Percentiles rank a stretch among this genome's conserved stretches.
Evolutionary conservation across 2,329 filamentous ascomycete species (phyloP).

Genomic region (Juglanconis oblonga): DNA sequence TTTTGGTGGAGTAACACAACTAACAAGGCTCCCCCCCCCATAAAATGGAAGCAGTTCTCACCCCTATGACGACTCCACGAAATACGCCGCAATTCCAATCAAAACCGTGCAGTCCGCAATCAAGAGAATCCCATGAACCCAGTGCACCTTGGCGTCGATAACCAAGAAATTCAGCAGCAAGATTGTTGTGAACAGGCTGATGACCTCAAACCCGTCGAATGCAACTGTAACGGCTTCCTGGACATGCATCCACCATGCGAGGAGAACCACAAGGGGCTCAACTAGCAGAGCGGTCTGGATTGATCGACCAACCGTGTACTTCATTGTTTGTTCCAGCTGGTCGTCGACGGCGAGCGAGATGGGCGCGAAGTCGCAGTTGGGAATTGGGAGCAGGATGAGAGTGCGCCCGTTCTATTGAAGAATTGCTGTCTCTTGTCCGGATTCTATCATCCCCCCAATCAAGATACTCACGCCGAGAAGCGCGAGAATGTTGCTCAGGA

Average conservation of each 20-base stretch:
- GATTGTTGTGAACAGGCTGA: conserved; percentile 6
- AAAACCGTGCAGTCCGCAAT: no score
- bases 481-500: conserved; percentile 9
- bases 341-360: conserved; percentile 5
- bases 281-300: conserved; percentile 11
- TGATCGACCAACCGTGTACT: conserved; percentile 3
- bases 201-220: conserved; percentile 7
- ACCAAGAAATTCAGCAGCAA: neutral
- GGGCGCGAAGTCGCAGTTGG: conserved; percentile 7
- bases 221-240: neutral
- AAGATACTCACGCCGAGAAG: conserved; percentile 10
- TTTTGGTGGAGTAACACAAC: no score
- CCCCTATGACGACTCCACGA: no score
- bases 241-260: neutral
- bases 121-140: no score
- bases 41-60: no score
- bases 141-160: no score
- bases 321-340: conserved; percentile 9
- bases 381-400: conserved; percentile 3
- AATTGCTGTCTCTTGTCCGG: neutral
- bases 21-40: no score
- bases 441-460: neutral
- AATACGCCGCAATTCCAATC: no score
- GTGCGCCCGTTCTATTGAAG: conserved; percentile 1
- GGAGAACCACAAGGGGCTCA: conserved; percentile 7